Evolutionary conservation across 106 monocot species (phyloP).

Genomic region (Allium fistulosum): DNA sequence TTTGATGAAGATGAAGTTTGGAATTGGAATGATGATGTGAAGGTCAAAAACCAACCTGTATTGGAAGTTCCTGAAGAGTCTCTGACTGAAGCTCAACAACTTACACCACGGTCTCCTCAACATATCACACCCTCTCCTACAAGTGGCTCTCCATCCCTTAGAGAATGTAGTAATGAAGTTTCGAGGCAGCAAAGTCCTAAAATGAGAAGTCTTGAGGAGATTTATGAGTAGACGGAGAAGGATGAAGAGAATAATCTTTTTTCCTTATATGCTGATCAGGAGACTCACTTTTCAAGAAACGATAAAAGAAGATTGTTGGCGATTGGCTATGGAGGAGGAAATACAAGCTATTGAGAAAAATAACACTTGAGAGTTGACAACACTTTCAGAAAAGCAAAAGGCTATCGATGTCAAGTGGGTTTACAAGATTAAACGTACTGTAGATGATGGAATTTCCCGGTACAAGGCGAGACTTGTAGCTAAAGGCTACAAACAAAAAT

Average conservation of each 20-base stretch:
- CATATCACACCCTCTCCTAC: neutral
- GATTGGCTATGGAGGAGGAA: neutral
- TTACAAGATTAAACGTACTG: neutral
- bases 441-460: neutral
- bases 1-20: neutral
- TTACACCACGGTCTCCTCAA: no score
- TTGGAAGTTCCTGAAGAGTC: neutral
- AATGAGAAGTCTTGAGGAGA: neutral
- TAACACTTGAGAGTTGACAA: neutral
- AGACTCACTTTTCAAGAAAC: neutral
- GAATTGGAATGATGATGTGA: neutral
- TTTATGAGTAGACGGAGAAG: neutral
- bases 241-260: neutral
- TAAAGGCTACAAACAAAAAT: neutral
- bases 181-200: neutral
- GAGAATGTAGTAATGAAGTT: neutral
- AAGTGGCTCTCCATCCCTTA: neutral
- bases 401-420: constrained; percentile 2
- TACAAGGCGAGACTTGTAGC: constrained; percentile 5
- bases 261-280: neutral
- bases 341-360: neutral
- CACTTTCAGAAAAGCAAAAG: neutral
- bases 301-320: neutral
- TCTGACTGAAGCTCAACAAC: neutral
- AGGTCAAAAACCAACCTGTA: neutral